phyloP scores from a whole-genome alignment of 1,139 yeast genomes.

The Yueomyces sp. region DNA sequence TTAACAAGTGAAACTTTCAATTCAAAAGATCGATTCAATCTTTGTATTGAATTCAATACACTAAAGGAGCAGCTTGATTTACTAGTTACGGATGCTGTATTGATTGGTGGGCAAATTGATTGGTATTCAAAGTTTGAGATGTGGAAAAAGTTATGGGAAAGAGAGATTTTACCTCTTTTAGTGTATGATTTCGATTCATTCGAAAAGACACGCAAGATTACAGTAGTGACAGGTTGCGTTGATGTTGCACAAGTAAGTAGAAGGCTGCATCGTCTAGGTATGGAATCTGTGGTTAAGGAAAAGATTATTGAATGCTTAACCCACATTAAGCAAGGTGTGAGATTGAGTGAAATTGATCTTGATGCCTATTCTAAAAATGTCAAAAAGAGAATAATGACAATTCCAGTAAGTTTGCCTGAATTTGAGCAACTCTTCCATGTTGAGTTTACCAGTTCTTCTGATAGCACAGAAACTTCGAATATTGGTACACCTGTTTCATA shows the following conservation, averaged over 20 bases:
- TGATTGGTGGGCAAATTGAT: constrained; percentile 16
- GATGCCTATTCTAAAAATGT: constrained; percentile 11
- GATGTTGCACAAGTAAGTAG: constrained; percentile 3
- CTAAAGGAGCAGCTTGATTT: constrained; percentile 17
- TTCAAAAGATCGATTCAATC: constrained; percentile 11
- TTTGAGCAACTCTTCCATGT: constrained; percentile 14
- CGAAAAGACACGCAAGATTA: constrained; percentile 5
- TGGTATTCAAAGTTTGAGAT: constrained; percentile 12
- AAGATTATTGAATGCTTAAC: constrained; percentile 11
- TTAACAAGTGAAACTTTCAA: constrained; percentile 7
- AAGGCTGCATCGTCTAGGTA: constrained; percentile 4
- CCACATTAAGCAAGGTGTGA: constrained; percentile 8
- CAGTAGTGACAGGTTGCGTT: constrained; percentile 3
- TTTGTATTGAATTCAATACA: constrained; percentile 15
- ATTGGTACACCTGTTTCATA: constrained; percentile 15
- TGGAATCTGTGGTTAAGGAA: constrained; percentile 6
- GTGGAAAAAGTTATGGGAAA: constrained; percentile 18
- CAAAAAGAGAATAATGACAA: constrained; percentile 9
- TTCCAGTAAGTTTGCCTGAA: constrained; percentile 19
- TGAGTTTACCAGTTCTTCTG: constrained; percentile 5
- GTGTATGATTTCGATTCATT: constrained; percentile 14
- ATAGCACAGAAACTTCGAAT: constrained; percentile 1
- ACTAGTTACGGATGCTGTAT: constrained; percentile 16
- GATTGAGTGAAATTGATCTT: constrained; percentile 11
- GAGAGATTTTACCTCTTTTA: constrained; percentile 9